phyloP scores from a whole-genome alignment of 257 asterid species.

The Capsicum pubescens region DNA sequence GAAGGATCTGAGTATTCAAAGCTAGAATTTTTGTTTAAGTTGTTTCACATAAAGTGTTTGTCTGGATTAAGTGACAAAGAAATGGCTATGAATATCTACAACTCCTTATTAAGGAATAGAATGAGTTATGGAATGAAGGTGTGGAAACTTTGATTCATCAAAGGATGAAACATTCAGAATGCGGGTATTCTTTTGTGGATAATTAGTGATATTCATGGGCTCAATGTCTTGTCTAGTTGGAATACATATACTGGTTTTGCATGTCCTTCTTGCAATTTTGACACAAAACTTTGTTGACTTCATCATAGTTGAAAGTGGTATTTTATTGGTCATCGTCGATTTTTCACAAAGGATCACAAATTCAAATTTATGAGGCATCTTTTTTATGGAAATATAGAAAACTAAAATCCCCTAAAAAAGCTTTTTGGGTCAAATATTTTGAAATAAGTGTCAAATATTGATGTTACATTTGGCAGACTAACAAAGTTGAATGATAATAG shows the following conservation, averaged over 20 bases:
- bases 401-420: background rate
- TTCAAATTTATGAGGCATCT: background rate
- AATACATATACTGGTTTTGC: background rate
- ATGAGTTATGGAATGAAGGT: background rate
- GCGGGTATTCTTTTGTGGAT: background rate
- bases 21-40: background rate
- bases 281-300: no score
- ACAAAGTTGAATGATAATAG: background rate
- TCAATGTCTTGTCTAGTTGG: background rate
- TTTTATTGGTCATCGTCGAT: background rate
- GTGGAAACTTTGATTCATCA: constrained; percentile 7
- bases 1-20: background rate
- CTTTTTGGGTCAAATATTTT: background rate
- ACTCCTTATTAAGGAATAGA: constrained; percentile 20
- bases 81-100: background rate
- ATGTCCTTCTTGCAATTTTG: background rate
- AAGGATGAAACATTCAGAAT: background rate
- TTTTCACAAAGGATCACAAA: background rate
- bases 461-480: background rate
- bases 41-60: background rate
- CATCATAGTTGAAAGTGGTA: no score
- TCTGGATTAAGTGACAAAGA: background rate
- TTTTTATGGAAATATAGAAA: background rate
- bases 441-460: background rate
- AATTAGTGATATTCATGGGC: background rate